Percentiles rank a stretch among this genome's conserved stretches.
Conservation (phyloP, 169 alveolate species). For the Eimeria brunetti region DNA sequence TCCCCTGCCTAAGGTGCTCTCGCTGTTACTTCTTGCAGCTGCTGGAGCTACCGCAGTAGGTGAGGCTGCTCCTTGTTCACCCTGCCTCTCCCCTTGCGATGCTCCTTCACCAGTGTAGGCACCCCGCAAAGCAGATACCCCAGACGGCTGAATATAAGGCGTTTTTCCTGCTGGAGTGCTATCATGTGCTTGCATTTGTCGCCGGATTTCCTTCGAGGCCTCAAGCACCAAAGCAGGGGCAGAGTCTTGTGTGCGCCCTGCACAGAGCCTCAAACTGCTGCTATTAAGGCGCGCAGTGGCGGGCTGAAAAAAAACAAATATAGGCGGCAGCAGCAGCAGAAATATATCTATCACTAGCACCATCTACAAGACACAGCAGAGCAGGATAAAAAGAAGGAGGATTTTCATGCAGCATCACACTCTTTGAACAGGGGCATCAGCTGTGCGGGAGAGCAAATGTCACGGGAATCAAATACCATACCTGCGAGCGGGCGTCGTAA, state of each 20-base stretch:
- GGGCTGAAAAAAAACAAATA: constrained; percentile 7
- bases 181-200: neutral
- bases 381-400: neutral
- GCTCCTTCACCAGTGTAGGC: neutral
- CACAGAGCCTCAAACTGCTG: neutral
- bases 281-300: constrained; percentile 45
- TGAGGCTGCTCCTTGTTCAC: neutral
- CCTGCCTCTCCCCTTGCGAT: neutral
- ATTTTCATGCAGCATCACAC: neutral
- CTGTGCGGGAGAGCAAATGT: neutral
- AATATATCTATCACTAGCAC: neutral
- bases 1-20: neutral
- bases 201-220: neutral
- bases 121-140: neutral
- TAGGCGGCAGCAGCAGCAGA: neutral
- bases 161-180: neutral
- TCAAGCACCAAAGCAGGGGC: neutral
- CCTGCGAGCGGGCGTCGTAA: constrained; percentile 69
- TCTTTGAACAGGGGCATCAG: neutral
- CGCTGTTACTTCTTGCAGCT: neutral
- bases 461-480: neutral
- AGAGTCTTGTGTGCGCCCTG: neutral
- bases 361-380: neutral
- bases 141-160: neutral
- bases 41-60: neutral